Evolutionary conservation across 2,329 filamentous ascomycete genomes (phyloP), one percentile per base, ranked within the genome.

Genomic region (Drechslera avenae): DNA sequence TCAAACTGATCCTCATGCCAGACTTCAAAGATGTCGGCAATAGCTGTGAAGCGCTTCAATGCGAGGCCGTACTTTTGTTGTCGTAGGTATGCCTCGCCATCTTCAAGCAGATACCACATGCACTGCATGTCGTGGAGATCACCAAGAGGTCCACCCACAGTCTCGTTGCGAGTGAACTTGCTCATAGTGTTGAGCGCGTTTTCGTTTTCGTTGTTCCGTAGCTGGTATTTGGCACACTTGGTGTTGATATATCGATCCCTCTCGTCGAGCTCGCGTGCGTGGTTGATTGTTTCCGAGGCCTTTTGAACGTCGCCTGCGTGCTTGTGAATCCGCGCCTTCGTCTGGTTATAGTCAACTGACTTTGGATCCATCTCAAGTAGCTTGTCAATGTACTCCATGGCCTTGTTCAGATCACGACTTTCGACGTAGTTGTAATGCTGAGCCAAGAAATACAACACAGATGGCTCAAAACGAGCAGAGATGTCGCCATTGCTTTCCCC

Each of bases 1-100:
- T 99, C 94, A 66, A 97, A 97, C 69, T 99, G 94, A 65, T 99
- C 94, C 72, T 99, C 95, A 70, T 96, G 89, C 94, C 94, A 99
- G 16, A 91, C 86, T 60, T 97, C 93, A 67, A 99, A 99, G 60
- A 99, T 95, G 75, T 90, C 91, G 72, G 88, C 87, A 50, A 99
- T 84, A 17, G 90, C 82, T 59, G 92, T 90, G 75, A 97, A 93
- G 41, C 95, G 86, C 79, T 99, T 99, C 45, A 99, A 80, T 0
- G 95, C 93, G 52, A 97, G 81, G 3, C 88, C 91, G 39, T 89
- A 78, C 63, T 96, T 91, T 58, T 87, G 86, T 71, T 91, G 88
- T 42, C 94, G 87, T 50, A 89, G 80, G 72, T 92, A 91, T 3
- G 93, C 86, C 76, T 97, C 90, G 47, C 91, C 94, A 69, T 99